These are phyloP conservation scores for Rhododendron mucronatum DNA, from an alignment of 148 eudicot genomes.

Conservation along the genomic window DNA sequence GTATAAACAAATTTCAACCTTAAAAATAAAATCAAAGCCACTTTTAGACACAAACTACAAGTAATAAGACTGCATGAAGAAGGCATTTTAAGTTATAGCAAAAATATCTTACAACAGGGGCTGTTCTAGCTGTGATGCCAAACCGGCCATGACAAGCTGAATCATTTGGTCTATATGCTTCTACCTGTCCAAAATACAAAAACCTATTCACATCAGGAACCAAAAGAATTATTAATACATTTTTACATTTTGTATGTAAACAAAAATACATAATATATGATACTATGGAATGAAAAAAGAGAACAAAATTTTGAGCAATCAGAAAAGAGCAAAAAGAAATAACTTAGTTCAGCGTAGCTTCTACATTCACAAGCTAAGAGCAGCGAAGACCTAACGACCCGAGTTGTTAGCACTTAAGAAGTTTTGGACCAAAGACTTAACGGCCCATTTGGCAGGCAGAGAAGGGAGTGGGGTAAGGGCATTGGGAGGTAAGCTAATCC, in stretches of 20 bases:
- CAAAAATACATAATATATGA: background rate
- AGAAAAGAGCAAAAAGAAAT: background rate
- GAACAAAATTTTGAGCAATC: background rate
- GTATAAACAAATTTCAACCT: background rate
- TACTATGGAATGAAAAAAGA: background rate
- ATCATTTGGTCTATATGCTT: conserved; percentile 91
- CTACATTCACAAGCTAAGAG: background rate
- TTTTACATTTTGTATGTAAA: background rate
- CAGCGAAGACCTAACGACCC: background rate
- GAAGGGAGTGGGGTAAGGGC: too few species aligned
- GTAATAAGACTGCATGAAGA: background rate
- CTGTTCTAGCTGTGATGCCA: conserved; percentile 85
- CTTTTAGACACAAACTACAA: background rate
- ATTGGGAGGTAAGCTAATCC: too few species aligned
- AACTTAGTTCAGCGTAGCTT: background rate
- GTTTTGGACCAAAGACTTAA: background rate
- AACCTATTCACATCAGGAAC: background rate
- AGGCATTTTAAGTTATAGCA: background rate
- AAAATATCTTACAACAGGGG: conserved; percentile 63
- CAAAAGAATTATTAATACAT: background rate
- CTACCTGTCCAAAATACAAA: conserved; percentile 49
- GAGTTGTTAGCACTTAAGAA: background rate
- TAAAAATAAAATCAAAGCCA: background rate
- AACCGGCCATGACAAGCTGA: conserved; percentile 94
- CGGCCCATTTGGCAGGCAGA: background rate